Conservation (phyloP, 306 rosid species). For the Glycine tomentella region DNA sequence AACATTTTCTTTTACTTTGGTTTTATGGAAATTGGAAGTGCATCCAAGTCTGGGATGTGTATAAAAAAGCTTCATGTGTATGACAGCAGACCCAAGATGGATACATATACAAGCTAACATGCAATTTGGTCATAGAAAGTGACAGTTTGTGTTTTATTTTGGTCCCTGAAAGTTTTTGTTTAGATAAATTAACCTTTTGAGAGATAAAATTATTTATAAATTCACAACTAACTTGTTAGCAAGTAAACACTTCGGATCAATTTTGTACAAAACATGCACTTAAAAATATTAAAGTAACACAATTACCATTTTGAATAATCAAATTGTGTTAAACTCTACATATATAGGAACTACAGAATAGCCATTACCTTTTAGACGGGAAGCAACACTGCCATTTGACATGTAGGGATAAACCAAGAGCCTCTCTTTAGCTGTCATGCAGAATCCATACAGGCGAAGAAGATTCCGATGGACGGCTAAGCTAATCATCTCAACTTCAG, state of each 20-base stretch:
- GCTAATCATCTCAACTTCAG: slow-evolving; percentile 98
- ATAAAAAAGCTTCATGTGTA: not conserved
- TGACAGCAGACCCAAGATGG: not conserved
- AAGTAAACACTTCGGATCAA: not conserved
- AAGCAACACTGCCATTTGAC: slow-evolving; percentile 97
- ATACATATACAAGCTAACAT: not conserved
- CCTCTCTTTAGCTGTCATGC: slow-evolving; percentile 82
- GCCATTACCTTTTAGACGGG: slow-evolving; percentile 84
- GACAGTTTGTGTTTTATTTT: not conserved
- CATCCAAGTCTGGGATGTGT: slow-evolving; percentile 2
- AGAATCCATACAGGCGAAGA: slow-evolving; percentile 89
- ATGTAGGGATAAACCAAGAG: slow-evolving; percentile 94
- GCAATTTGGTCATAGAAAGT: not conserved
- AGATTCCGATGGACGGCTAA: slow-evolving; percentile 92
- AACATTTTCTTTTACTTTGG: slow-evolving; percentile 9
- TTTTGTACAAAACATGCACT: not conserved
- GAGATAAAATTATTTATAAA: not conserved
- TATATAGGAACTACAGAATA: not conserved
- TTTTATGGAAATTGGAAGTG: slow-evolving; percentile 6
- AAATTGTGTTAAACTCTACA: not conserved
- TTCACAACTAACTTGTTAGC: not conserved
- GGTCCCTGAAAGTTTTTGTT: not conserved
- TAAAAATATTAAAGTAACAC: not conserved
- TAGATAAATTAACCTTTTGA: not conserved
- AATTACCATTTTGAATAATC: not conserved